A percentile compares a stretch with the other conserved stretches of the same genome.
phyloP scores from a whole-genome alignment of 371 early-diverging fungal species.

The Mucor indicus region DNA sequence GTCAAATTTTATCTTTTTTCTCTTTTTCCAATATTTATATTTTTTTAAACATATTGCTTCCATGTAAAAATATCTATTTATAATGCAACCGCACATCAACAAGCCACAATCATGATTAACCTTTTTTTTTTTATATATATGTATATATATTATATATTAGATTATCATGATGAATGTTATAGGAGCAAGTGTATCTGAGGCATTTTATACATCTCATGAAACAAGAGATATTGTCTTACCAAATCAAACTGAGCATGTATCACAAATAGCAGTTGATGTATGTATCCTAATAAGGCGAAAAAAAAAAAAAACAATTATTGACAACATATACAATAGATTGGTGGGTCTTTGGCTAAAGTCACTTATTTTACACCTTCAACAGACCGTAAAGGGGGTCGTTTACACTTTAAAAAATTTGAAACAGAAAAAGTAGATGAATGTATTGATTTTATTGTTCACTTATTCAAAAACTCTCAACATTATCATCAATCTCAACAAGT shows the following conservation, averaged over 20 bases:
- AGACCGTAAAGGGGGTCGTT: conserved; percentile 72
- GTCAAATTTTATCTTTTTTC: too few species aligned
- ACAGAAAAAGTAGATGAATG: conserved; percentile 89
- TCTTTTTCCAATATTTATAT: too few species aligned
- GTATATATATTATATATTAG: too few species aligned
- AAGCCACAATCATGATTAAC: too few species aligned
- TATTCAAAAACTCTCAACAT: conserved; percentile 54
- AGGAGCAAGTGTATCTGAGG: conserved; percentile 68
- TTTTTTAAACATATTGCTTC: too few species aligned
- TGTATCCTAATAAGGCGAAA: too few species aligned
- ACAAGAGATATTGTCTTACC: conserved; percentile 83
- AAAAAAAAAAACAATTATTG: too few species aligned
- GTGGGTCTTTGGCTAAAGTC: conserved; percentile 92
- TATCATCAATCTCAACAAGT: conserved; percentile 34
- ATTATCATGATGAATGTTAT: conserved; percentile 62
- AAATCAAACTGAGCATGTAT: conserved; percentile 78
- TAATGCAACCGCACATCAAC: too few species aligned
- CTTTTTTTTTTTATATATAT: too few species aligned
- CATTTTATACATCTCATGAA: conserved; percentile 50
- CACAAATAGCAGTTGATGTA: conserved; percentile 92
- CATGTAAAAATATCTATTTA: too few species aligned
- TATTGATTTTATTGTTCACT: conserved; percentile 73
- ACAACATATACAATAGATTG: too few species aligned
- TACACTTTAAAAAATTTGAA: conserved; percentile 92
- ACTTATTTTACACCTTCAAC: conserved; percentile 77